Evolutionary conservation across 495 filamentous ascomycete genomes (phyloP).

Genomic region (Penicillium egyptiacum): DNA sequence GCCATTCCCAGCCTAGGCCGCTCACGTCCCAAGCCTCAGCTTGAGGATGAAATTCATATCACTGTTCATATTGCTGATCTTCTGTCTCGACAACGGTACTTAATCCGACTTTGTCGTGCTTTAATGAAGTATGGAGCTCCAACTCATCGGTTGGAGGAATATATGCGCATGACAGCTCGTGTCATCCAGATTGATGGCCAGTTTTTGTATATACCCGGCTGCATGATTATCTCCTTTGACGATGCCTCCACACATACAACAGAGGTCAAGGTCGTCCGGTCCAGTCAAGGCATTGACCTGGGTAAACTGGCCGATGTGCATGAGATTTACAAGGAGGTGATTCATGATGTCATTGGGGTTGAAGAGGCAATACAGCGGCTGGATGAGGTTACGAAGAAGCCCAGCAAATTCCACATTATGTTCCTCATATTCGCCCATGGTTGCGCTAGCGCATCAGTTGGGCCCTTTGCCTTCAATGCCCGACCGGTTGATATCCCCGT

Average conservation of each 20-base stretch:
- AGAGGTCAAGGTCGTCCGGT: conserved; percentile 84
- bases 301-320: conserved; percentile 83
- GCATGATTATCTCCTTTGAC: conserved; percentile 95
- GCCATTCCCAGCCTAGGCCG: conserved; percentile 39
- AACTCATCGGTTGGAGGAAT: conserved; percentile 76
- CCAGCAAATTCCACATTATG: conserved; percentile 66
- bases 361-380: conserved; percentile 77
- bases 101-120: conserved; percentile 80
- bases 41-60: conserved; percentile 74
- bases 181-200: conserved; percentile 89
- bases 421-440: conserved; percentile 81
- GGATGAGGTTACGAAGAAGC: conserved; percentile 61
- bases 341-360: conserved; percentile 82
- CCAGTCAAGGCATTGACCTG: conserved; percentile 75
- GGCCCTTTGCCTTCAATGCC: conserved; percentile 88
- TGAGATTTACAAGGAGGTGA: conserved; percentile 88
- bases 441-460: conserved; percentile 72
- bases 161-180: conserved; percentile 86
- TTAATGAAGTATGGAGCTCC: conserved; percentile 84
- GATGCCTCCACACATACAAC: conserved; percentile 87
- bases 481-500: conserved; percentile 86
- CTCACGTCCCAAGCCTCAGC: conserved; percentile 39
- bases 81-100: conserved; percentile 76
- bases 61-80: conserved; percentile 87
- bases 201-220: conserved; percentile 89